These are phyloP conservation scores for Myotisia sp. DNA, from an alignment of 2,329 filamentous ascomycete species.

Conservation along the genomic window DNA sequence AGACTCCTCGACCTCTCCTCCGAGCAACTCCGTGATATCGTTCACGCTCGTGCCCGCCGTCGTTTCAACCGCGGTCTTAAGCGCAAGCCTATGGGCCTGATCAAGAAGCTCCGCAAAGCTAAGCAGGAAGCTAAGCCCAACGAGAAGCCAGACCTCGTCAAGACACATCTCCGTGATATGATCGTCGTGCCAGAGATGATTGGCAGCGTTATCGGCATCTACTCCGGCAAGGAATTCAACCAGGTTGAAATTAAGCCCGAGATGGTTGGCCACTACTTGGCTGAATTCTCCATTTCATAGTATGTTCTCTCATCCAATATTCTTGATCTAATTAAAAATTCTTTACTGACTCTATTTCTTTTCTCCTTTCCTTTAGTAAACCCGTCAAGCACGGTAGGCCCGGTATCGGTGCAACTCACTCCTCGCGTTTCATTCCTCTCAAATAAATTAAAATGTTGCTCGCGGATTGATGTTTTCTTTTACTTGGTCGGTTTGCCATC, in stretches of 20 bases:
- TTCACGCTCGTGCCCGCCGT: constrained; percentile 95
- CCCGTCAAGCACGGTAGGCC: constrained; percentile 99
- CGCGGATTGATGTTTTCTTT: constrained; percentile 8
- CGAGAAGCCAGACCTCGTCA: constrained; percentile 99
- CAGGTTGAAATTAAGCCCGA: constrained; percentile 99
- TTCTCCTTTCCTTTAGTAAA: constrained; percentile 47
- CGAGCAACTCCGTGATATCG: constrained; percentile 97
- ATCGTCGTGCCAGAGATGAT: constrained; percentile 99
- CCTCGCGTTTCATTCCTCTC: constrained; percentile 99
- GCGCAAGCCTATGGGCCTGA: constrained; percentile 99
- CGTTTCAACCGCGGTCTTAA: constrained; percentile 99
- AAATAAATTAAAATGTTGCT: constrained; percentile 52
- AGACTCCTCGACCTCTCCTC: constrained; percentile 98
- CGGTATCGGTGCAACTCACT: constrained; percentile 99
- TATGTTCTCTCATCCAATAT: constrained; percentile 41
- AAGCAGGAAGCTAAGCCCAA: constrained; percentile 99
- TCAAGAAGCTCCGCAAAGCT: constrained; percentile 99
- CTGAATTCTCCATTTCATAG: constrained; percentile 99
- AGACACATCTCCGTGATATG: constrained; percentile 99
- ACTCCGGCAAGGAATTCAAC: constrained; percentile 99
- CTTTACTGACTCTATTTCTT: background rate
- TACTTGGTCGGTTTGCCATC: constrained; percentile 5
- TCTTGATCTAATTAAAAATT: too few species aligned
- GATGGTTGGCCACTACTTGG: constrained; percentile 99
- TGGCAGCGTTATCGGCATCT: constrained; percentile 94